Evolutionary conservation across 2,329 filamentous ascomycete species (phyloP), one percentile per base, ranked within the genome.

Genomic region (Fusarium sp.): DNA sequence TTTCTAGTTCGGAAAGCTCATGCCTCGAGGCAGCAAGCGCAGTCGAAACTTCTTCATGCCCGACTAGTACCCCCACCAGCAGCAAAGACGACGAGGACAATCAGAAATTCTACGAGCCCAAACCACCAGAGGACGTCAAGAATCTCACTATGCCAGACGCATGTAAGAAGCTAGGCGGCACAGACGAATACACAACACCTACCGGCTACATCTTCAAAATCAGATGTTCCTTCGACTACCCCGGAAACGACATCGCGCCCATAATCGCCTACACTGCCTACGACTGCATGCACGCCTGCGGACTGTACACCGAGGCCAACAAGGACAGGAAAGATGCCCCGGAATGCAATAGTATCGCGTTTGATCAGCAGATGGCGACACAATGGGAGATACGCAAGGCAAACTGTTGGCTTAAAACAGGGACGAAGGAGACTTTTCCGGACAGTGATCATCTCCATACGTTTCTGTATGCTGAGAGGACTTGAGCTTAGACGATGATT

Each of bases 281-380:
- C 8, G 62, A 65, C 15, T 64, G 52, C 1, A 62, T 65, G 45
- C 40, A 57, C 3, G 62, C 62, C 4, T 58, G 62, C 14, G 59
- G 45, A 5, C 34, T 34, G 36, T 58, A 64, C 6, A 65, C 46
- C 1, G 28, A 42, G 3, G 3, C 33, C 7, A 42, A 64, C 2
- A 34, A n/a, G n/a, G 49, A 21, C 7, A 26, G 45, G 1, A 10
- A 39, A 8, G 28, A 42, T 5, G 22, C 14, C 1, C 33, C 26
- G 11, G 24, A 34, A 5, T 65, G 59, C 21, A 40, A 65, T 21
- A 46, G 51, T 7, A 21, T 51, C 17, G 59, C 42, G 3, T 65
- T 65, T 24, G 26, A 36, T 26, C 61, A 24, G 5, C 40, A 57
- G 19, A 65, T 65, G 52, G 34, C 40, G 6, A 42, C 17, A 8